Percentiles rank a stretch among this genome's conserved stretches.
These are phyloP conservation scores for Jacaranda mimosifolia DNA, from an alignment of 257 asterid genomes.

Conservation along the genomic window DNA sequence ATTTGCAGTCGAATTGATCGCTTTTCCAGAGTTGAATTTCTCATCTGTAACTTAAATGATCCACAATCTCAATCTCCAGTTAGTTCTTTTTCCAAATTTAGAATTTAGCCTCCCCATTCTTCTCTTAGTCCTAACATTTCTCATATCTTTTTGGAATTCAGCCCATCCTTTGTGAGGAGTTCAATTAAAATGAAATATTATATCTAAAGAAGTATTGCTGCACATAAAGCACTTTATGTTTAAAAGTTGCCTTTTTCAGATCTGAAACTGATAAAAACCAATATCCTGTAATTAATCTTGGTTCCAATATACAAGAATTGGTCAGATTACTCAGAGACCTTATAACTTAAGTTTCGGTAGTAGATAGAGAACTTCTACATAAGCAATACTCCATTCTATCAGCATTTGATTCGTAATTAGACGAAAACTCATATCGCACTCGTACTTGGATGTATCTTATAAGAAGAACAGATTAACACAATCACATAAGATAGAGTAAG, in stretches of 20 bases:
- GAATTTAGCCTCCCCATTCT: no score
- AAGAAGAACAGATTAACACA: conserved; percentile 23
- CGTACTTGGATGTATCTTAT: neutral
- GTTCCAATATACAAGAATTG: conserved; percentile 5
- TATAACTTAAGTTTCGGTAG: conserved; percentile 4
- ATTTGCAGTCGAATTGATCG: no score
- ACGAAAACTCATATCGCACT: conserved; percentile 5
- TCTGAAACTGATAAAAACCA: conserved; percentile 25
- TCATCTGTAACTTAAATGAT: no score
- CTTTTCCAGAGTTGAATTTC: no score
- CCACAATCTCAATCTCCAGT: no score
- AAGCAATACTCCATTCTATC: conserved; percentile 20
- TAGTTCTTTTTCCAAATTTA: no score
- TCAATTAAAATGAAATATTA: conserved; percentile 9
- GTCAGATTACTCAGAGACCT: conserved; percentile 7
- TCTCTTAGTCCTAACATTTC: conserved; percentile 19
- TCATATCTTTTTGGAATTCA: conserved; percentile 7
- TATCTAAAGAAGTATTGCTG: conserved; percentile 17
- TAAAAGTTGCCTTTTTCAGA: conserved; percentile 21
- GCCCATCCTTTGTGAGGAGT: conserved; percentile 11
- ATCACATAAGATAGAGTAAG: neutral
- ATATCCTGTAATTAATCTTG: no score
- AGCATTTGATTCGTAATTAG: conserved; percentile 19
- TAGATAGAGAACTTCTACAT: conserved; percentile 16
- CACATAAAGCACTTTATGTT: conserved; percentile 5